These are phyloP conservation scores for Hura crepitans DNA, from an alignment of 441 rosid species.

Conservation along the genomic window DNA sequence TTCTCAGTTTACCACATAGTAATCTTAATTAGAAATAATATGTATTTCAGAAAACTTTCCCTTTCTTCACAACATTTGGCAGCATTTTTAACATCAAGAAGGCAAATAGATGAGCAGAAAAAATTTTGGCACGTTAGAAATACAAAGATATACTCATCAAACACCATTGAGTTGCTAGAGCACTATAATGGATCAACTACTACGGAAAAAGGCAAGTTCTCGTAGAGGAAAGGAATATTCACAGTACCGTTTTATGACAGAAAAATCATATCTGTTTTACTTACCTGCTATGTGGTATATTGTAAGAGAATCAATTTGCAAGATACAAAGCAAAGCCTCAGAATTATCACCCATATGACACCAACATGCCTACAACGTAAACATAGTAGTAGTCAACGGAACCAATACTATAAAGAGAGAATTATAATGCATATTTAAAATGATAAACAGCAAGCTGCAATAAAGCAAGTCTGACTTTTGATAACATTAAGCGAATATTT, in stretches of 20 bases:
- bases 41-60: not conserved
- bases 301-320: conserved; percentile 63
- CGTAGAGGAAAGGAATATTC: not conserved
- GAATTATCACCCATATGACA: conserved; percentile 59
- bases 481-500: not conserved
- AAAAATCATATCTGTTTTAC: conserved; percentile 4
- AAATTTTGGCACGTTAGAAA: not conserved
- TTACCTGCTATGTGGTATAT: conserved; percentile 75
- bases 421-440: not conserved
- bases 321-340: conserved; percentile 73
- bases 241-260: not conserved
- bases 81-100: not conserved
- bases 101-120: not conserved
- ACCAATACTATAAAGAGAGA: not conserved
- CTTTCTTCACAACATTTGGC: not conserved
- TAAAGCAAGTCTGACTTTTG: not conserved
- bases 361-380: conserved; percentile 75
- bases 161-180: not conserved
- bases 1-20: not conserved
- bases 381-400: conserved; percentile 17
- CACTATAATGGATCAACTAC: not conserved
- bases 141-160: not conserved
- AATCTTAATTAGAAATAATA: not conserved
- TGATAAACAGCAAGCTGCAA: not conserved
- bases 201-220: not conserved